Base-by-base conservation (phyloP, 2,329 filamentous ascomycete genomes). In the Alternaria sp. region DNA sequence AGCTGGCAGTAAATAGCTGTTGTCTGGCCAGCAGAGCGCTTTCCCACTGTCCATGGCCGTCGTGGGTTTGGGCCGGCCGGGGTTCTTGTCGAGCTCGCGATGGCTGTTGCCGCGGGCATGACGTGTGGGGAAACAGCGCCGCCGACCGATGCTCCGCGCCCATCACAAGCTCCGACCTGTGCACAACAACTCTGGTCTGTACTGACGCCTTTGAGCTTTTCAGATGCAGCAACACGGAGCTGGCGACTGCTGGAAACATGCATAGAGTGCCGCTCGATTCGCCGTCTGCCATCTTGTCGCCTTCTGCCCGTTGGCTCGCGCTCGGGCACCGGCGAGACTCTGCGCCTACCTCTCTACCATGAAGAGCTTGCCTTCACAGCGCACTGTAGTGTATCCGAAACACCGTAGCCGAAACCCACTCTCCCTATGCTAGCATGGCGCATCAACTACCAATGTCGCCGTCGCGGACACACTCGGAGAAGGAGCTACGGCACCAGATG, bases 401-500 rank as follows among this genome's bases (percentile, higher is more conserved):
- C 22, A 0, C 22, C 22, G 22, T 22, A 22, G 22, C 22, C 22
- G 22, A 22, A 22, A 22, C 22, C 22, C 22, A 46, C 43, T 56
- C 20, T 39, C 20, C 26, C 26, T 30, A 18, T 18, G 28, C 57
- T 36, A 41, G 51, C 5, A 75, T 74, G 73, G 66, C 70, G 14
- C 62, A 58, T 49, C 65, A 62, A 34, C 47, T 73, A 6, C 63
- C 69, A 11, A 61, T 63, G 44, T 43, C 65, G 24, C 55, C 66
- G 36, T 57, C 66, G 61, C 66, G 56, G 18, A 62, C 58, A 36
- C 63, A 69, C 36, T 56, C 67, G 28, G 75, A 76, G 62, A 68
- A 62, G 59, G 71, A 76, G 64, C 69, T 72, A 52, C 73, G 70
- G 59, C 58, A 46, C 42, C 69, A 70, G 52, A 65, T 73, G 52